phyloP scores from a whole-genome alignment of 225 moss, liverwort and hornwort genomes.

The Neckera pumila region DNA sequence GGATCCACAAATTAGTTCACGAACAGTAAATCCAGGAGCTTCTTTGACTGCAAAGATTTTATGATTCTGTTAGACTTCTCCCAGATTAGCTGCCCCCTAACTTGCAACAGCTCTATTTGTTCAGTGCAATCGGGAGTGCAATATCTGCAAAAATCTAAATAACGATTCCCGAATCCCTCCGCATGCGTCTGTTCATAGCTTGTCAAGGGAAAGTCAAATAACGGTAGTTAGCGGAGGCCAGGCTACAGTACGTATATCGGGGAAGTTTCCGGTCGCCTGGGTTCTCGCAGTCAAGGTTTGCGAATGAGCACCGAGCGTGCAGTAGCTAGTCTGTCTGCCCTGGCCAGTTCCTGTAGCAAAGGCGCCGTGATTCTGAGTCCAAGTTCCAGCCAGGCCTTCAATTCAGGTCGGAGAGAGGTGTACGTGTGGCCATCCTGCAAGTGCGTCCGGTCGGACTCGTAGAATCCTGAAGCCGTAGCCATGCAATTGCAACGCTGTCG shows the following conservation, averaged over 20 bases:
- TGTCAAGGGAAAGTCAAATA: not conserved
- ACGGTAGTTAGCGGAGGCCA: not conserved
- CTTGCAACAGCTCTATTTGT: not conserved
- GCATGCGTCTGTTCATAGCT: not conserved
- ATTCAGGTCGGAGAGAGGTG: not conserved
- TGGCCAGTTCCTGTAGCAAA: not conserved
- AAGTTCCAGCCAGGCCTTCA: conserved; percentile 9
- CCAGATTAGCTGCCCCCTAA: not conserved
- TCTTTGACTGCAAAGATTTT: not conserved
- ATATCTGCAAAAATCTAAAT: not conserved
- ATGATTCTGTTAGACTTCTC: not conserved
- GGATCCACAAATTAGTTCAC: not conserved
- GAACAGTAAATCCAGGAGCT: not conserved
- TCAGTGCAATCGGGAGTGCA: not conserved
- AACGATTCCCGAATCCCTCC: not conserved
- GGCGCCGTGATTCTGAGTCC: not conserved
- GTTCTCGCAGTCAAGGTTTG: not conserved
- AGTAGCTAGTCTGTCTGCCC: not conserved
- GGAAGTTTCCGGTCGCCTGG: not conserved
- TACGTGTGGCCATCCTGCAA: not conserved
- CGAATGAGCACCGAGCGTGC: not conserved
- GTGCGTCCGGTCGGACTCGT: not conserved
- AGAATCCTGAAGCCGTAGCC: not conserved
- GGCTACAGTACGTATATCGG: not conserved
- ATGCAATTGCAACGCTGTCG: not conserved